phyloP scores from a whole-genome alignment of 1,284 basidiomycete genomes.

The Cryptococcus sp. region DNA sequence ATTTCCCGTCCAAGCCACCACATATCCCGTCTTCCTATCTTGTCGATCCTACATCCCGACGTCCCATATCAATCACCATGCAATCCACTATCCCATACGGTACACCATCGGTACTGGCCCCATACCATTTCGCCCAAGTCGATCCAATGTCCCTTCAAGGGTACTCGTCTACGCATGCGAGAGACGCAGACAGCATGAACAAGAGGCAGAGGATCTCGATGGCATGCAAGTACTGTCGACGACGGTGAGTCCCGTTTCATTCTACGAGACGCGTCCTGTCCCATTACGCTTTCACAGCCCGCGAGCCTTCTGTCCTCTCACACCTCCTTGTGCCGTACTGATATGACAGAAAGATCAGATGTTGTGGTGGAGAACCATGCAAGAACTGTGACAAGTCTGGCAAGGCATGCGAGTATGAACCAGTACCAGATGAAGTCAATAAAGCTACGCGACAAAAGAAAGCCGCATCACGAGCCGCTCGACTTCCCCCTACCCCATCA shows the following conservation, averaged over 20 bases:
- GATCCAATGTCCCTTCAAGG: too few species aligned
- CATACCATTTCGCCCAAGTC: too few species aligned
- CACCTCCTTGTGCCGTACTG: neutral
- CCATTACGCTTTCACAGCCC: neutral
- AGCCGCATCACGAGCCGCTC: conserved; percentile 38
- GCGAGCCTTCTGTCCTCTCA: neutral
- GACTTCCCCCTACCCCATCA: conserved; percentile 10
- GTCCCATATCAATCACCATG: too few species aligned
- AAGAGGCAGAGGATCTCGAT: conserved; percentile 44
- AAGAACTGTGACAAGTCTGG: conserved; percentile 44
- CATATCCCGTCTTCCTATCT: too few species aligned
- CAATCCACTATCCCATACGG: too few species aligned
- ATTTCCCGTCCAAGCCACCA: too few species aligned
- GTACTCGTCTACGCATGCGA: too few species aligned
- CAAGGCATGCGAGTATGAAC: conserved; percentile 43
- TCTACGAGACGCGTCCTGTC: conserved; percentile 1
- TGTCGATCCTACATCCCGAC: too few species aligned
- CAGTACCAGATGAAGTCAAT: conserved; percentile 47
- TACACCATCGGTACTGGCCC: too few species aligned
- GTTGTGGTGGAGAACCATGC: conserved; percentile 44
- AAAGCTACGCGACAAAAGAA: conserved; percentile 44
- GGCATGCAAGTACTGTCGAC: conserved; percentile 46
- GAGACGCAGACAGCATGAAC: too few species aligned
- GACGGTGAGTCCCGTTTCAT: conserved; percentile 32
- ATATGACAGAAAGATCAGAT: conserved; percentile 38